Percentiles rank a stretch among this genome's conserved stretches.
These are phyloP conservation scores for Solanum hybrid DNA, from an alignment of 305 asterid species.

Conservation along the genomic window DNA sequence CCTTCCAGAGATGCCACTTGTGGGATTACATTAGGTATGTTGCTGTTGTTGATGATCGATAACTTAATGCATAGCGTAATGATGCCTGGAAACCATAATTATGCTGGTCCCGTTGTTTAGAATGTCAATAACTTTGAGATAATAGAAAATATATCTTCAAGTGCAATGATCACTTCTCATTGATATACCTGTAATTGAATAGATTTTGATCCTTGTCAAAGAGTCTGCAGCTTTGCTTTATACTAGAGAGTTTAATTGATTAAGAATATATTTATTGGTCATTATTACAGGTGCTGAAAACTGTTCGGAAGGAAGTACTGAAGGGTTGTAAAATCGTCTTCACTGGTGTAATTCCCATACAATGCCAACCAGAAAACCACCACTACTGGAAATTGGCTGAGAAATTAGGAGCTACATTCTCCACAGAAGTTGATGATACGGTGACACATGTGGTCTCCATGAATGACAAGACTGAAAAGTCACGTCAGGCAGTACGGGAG, in stretches of 20 bases:
- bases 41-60: neutral
- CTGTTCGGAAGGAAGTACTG: slow-evolving; percentile 42
- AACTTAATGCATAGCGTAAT: neutral
- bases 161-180: neutral
- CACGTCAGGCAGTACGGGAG: slow-evolving; percentile 46
- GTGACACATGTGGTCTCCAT: slow-evolving; percentile 59
- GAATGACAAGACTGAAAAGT: slow-evolving; percentile 55
- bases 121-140: neutral
- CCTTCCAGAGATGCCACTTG: neutral
- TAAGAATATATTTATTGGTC: neutral
- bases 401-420: slow-evolving; percentile 60
- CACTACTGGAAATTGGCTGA: slow-evolving; percentile 58
- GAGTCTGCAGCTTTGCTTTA: neutral
- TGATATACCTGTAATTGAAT: neutral
- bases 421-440: slow-evolving; percentile 31
- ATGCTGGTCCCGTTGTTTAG: neutral
- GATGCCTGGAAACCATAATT: neutral
- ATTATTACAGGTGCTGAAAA: slow-evolving; percentile 36
- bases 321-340: slow-evolving; percentile 51
- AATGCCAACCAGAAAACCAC: slow-evolving; percentile 41
- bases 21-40: neutral
- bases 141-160: neutral
- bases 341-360: slow-evolving; percentile 48
- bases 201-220: neutral
- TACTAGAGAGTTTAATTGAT: neutral